Base-by-base conservation (phyloP, 164 flowering plant genomes). In the Vitis riparia region DNA sequence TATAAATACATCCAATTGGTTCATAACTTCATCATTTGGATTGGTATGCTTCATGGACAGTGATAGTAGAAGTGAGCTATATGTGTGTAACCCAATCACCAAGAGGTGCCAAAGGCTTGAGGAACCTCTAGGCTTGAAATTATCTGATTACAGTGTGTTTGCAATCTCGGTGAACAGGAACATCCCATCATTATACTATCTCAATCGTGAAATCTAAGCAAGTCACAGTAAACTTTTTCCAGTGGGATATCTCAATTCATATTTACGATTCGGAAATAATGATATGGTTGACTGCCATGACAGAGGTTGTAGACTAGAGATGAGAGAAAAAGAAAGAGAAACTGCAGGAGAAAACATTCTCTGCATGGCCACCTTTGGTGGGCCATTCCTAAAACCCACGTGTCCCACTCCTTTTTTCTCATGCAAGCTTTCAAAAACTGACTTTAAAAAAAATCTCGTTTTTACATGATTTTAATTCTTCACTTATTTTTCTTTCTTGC, bases 11-110 rank as follows among this genome's bases (percentile, higher is more conserved):
- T 72, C 95, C 32, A 87, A 82, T 63, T 91, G 93, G 92, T 82
- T 78, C 72, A 70, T 82, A 63, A 86, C 99, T 66, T 87, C 97
- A 52, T 92, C 98, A 2, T 76, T 76, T 77, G 98, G 99, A 48
- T 78, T 94, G 66, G 90, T 92, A 70, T 92, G 91, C 78, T 87
- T 89, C 79, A 89, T 92, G 98, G 91, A 94, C 70, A 87, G 80
- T 48, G 86, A 87, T 47, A 82, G 85, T 52, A 71, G 91, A 75
- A 85, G 86, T 51, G 79, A 80, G 71, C 44, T 94, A 27, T 87
- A 75, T 69, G 88, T 91, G n/a, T 92, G 92, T 74, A 94, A 94
- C 71, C 99, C 98, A 8, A 85, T 94, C 63, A 91, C 94, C 51
- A 88, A 70, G 76, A 17, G 16, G 13, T 81, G 66, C 62, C 84